Evolutionary conservation across 306 rosid genomes (phyloP).

Genomic region (Quercus rubra): DNA sequence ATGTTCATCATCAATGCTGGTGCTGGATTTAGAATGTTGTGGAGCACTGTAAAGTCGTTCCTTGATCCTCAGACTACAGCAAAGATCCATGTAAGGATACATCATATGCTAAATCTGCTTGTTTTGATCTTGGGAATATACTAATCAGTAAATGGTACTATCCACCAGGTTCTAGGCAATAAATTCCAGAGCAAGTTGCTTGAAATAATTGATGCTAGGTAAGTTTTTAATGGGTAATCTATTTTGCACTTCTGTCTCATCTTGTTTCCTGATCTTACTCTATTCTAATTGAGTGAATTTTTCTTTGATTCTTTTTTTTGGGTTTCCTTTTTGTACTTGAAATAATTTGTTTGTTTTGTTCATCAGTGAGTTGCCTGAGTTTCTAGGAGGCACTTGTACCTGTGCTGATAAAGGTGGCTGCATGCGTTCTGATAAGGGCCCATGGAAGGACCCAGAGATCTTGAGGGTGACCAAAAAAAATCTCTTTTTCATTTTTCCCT

Average conservation of each 20-base stretch:
- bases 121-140: slow-evolving; percentile 12
- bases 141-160: slow-evolving; percentile 18
- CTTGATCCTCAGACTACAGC: slow-evolving; percentile 92
- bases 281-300: neutral
- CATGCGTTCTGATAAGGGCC: slow-evolving; percentile 87
- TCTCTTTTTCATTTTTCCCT: neutral
- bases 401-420: slow-evolving; percentile 88
- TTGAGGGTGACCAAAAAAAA: slow-evolving; percentile 37
- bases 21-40: slow-evolving; percentile 87
- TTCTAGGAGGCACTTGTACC: slow-evolving; percentile 85
- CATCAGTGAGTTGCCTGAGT: slow-evolving; percentile 82
- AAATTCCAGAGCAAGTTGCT: slow-evolving; percentile 83
- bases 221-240: slow-evolving; percentile 21
- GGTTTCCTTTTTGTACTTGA: neutral
- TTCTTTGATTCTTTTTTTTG: neutral
- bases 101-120: slow-evolving; percentile 20
- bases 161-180: slow-evolving; percentile 81
- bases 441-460: slow-evolving; percentile 76
- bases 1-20: slow-evolving; percentile 99
- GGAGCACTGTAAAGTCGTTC: slow-evolving; percentile 92
- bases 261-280: neutral
- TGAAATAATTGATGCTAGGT: slow-evolving; percentile 86
- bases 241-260: neutral
- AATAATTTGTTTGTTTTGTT: slow-evolving; percentile 15
- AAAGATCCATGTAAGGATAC: slow-evolving; percentile 66